Percentiles rank a stretch among this genome's conserved stretches.
Evolutionary conservation across 2,329 filamentous ascomycete genomes (phyloP).

Genomic region (Paramyrothecium sp.): DNA sequence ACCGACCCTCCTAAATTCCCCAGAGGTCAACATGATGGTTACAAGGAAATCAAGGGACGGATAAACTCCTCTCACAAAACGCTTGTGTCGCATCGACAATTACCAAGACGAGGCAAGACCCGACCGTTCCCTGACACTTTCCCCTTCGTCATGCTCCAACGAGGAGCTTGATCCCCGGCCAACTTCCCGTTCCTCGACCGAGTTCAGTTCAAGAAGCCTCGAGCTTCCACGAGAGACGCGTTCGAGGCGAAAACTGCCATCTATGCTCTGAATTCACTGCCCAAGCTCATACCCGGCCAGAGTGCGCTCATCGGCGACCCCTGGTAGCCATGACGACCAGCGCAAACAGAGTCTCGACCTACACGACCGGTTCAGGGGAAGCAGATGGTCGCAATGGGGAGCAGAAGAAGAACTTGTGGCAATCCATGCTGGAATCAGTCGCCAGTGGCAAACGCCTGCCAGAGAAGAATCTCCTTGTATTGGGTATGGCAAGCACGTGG

Average conservation of each 20-base stretch:
- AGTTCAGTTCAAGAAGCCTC: not conserved
- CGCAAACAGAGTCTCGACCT: conserved; percentile 57
- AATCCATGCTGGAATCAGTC: conserved; percentile 85
- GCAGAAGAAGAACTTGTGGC: conserved; percentile 90
- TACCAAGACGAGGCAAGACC: not conserved
- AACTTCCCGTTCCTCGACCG: not conserved
- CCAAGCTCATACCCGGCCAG: not conserved
- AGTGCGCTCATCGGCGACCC: not conserved
- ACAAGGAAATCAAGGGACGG: too few relatives aligned
- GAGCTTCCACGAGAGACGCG: not conserved
- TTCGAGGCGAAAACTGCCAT: not conserved
- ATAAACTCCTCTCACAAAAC: not conserved
- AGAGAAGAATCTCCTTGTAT: conserved; percentile 85
- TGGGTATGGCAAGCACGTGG: conserved; percentile 55
- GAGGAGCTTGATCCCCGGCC: not conserved
- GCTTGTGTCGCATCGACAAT: too few relatives aligned
- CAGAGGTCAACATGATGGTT: too few relatives aligned
- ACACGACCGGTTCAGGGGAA: conserved; percentile 54
- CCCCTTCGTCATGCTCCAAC: not conserved
- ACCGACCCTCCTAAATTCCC: conserved; percentile 21
- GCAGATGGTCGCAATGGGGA: conserved; percentile 61
- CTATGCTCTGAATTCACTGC: not conserved
- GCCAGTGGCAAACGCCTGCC: conserved; percentile 87
- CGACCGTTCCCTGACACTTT: not conserved
- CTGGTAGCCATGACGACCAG: conserved; percentile 44